Base-by-base conservation (phyloP, 768 basidiomycete genomes). In the Coprinopsis marcescibilis region DNA sequence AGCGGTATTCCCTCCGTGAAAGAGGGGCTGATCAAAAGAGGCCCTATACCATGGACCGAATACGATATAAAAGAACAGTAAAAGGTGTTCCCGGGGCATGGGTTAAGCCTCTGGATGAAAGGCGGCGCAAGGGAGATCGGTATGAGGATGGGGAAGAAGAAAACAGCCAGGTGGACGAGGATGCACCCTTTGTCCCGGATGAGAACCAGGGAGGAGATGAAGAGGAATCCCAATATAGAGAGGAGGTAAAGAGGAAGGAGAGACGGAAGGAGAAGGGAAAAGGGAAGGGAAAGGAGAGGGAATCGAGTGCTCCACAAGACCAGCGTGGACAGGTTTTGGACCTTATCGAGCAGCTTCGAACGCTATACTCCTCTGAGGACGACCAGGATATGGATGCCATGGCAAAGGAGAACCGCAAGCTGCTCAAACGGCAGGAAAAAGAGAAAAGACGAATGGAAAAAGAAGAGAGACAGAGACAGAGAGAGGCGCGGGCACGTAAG, bases 371-470 rank as follows among this genome's bases (percentile, higher is more conserved):
- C 38, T 11, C 7, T 5, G 20, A 40, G 25, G 20, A 40, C 20
- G 21, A 40, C 6, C 7, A 10, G 38, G 38, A 40, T 19, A 40
- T 40, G 38, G 8, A 8, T 6, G 15, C 4, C 4, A 21, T 40
- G 38, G 38, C 38, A 10, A 40, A 15, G 38, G 38, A 40, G 21
- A 40, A 23, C 21, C 11, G 24, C 5, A 3, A 6, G 33, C 24
- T 21, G 25, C 13, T 43, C 11, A 36, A 32, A 32, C 29, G 35
- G 7, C 33, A 51, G 30, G 38, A 43, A 14, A 37, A 23, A 19
- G 40, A 47, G 23, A 25, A 43, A 23, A 32, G 15, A 26, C 45
- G 46, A 23, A 39, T 19, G 47, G 36, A 45, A 33, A 19, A 32
- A 27, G 21, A 24, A 35, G 44, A 44, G 27, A 27, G 29, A 24